These are phyloP conservation scores for Colletotrichum godetiae DNA, from an alignment of 2,329 filamentous ascomycete genomes.

Conservation along the genomic window DNA sequence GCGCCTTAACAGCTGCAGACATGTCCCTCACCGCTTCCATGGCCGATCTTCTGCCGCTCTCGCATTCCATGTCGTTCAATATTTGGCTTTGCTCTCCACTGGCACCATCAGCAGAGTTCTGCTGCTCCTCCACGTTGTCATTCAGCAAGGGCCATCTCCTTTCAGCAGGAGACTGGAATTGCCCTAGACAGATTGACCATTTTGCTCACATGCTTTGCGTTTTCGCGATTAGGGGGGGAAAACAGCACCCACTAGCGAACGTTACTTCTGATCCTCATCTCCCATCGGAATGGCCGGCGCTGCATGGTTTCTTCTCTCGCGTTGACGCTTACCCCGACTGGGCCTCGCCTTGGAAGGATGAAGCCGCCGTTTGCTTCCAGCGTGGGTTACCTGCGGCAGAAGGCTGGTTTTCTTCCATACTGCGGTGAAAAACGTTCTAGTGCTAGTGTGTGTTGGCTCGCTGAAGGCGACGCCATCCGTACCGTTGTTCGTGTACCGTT, in stretches of 20 bases:
- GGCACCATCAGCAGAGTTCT: conserved; percentile 21
- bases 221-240: background rate
- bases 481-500: conserved; percentile 10
- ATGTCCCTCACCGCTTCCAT: background rate
- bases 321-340: conserved; percentile 5
- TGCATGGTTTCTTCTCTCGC: background rate
- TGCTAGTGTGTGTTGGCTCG: background rate
- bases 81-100: background rate
- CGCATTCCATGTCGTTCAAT: conserved; percentile 18
- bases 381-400: conserved; percentile 10
- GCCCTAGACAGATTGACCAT: background rate
- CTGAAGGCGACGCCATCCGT: conserved; percentile 20
- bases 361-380: conserved; percentile 26
- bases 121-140: conserved; percentile 1
- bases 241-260: background rate
- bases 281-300: conserved; percentile 10
- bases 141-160: background rate
- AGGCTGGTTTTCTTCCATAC: conserved; percentile 9
- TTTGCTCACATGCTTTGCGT: conserved; percentile 14
- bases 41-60: background rate
- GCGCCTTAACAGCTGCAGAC: background rate
- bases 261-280: conserved; percentile 6
- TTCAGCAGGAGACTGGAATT: background rate
- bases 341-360: conserved; percentile 17
- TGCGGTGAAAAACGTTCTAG: conserved; percentile 6